phyloP scores from a whole-genome alignment of 73 alveolate genomes.

The Blepharisma japonicum region DNA sequence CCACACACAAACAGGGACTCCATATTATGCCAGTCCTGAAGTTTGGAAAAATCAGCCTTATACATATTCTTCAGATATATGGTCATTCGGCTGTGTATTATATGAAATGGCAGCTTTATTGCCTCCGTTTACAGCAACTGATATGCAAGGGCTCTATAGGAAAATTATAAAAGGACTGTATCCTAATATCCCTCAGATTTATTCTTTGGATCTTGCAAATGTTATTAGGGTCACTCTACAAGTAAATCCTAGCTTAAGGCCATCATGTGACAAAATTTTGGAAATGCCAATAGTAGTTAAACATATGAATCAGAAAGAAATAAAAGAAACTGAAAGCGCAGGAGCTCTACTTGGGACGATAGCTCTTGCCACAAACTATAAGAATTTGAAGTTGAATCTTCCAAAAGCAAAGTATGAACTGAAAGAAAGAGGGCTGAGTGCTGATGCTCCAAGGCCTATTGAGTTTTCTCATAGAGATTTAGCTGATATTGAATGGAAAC shows the following conservation, averaged over 20 bases:
- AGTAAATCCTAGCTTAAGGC: conserved; percentile 73
- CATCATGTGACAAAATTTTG: too few species aligned
- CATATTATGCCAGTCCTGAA: conserved; percentile 76
- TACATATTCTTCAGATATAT: conserved; percentile 50
- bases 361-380: too few species aligned
- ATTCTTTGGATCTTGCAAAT: conserved; percentile 72
- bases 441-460: too few species aligned
- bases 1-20: conserved; percentile 91
- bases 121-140: conserved; percentile 51
- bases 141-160: conserved; percentile 44
- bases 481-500: too few species aligned
- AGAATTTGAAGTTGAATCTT: too few species aligned
- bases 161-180: conserved; percentile 54
- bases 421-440: too few species aligned
- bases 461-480: too few species aligned
- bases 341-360: too few species aligned
- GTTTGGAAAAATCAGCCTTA: conserved; percentile 61
- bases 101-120: conserved; percentile 52
- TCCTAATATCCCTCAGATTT: conserved; percentile 71
- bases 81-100: conserved; percentile 71
- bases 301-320: too few species aligned
- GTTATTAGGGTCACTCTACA: conserved; percentile 63
- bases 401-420: too few species aligned
- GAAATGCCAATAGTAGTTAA: too few species aligned
- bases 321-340: too few species aligned